Evolutionary conservation across 306 rosid species (phyloP).

Genomic region (Lablab purpureus): DNA sequence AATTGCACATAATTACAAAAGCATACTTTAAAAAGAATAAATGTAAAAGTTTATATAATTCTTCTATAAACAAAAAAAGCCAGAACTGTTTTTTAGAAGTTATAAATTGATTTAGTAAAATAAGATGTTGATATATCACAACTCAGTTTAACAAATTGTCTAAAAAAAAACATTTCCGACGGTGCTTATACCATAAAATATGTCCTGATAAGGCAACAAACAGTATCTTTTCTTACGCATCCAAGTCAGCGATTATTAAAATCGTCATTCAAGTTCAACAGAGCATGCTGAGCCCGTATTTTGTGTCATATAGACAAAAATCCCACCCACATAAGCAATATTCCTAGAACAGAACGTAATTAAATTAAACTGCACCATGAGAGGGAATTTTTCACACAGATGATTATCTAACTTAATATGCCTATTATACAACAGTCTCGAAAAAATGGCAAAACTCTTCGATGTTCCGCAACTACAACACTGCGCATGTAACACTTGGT

Average conservation of each 20-base stretch:
- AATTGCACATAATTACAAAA: too few species aligned
- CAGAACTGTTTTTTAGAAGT: too few species aligned
- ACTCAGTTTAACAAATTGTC: too few species aligned
- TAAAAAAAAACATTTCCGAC: too few species aligned
- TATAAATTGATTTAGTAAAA: too few species aligned
- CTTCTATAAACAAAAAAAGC: too few species aligned
- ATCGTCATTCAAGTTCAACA: neutral
- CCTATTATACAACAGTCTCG: slow-evolving; percentile 38
- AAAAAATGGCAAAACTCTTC: slow-evolving; percentile 13
- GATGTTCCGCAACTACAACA: slow-evolving; percentile 38
- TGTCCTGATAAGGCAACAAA: too few species aligned
- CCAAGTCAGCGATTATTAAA: neutral
- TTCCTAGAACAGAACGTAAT: slow-evolving; percentile 7
- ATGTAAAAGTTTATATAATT: too few species aligned
- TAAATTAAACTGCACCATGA: slow-evolving; percentile 14
- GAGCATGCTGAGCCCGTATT: neutral
- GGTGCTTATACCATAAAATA: too few species aligned
- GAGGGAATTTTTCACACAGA: neutral
- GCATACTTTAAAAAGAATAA: too few species aligned
- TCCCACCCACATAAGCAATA: neutral
- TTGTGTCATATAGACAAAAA: neutral
- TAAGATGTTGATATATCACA: too few species aligned
- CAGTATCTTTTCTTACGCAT: too few species aligned
- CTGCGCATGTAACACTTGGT: slow-evolving; percentile 32
- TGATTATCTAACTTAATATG: slow-evolving; percentile 37